Base-by-base conservation (phyloP, 202 grass and related monocot genomes). In the Zoysia matrella region DNA sequence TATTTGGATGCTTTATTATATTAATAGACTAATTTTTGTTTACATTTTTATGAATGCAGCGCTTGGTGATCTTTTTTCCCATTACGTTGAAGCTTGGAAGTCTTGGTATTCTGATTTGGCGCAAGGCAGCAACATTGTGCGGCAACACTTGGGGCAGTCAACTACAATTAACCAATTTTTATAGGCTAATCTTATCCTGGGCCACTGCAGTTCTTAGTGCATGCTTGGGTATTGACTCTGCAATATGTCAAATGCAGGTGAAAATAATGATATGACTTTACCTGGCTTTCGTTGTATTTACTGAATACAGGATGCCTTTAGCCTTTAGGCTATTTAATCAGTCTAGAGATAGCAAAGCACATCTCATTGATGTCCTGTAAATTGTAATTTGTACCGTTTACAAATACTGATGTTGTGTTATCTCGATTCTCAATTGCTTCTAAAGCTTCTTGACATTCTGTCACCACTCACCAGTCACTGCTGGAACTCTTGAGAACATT, bases 11-110 rank as follows among this genome's bases (percentile, higher is more conserved):
- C 5, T 46, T 44, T 18, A 40, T 48, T 48, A 70, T 63, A n/a
- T 61, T 22, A 12, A 72, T 3, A 18, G 15, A 86, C 45, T 46
- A 8, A 49, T 47, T 69, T 49, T 79, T 22, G 12, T 54, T 11
- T 4, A 8, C 40, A 68, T 44, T 65, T 82, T 74, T 83, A 44
- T 90, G n/a, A 67, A 76, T 93, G 71, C 82, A 99, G 96, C 78
- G 54, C 84, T 99, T 10, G 76, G 85, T 67, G 89, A 89, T 58
- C 89, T 99, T 68, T 99, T 99, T 85, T 47, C 85, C 51, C 96
- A 99, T 64, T 95, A 95, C 45, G 56, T 89, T 18, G 93, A 99
- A 60, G 92, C 96, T 11, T 94, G 93, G 96, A 95, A 90, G 71
- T 93, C 92, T 0, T 99, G 96, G 96, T 89, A 93, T 68, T 81